phyloP scores from a whole-genome alignment of 495 filamentous ascomycete species.

The Lasiosphaeris hirsuta region DNA sequence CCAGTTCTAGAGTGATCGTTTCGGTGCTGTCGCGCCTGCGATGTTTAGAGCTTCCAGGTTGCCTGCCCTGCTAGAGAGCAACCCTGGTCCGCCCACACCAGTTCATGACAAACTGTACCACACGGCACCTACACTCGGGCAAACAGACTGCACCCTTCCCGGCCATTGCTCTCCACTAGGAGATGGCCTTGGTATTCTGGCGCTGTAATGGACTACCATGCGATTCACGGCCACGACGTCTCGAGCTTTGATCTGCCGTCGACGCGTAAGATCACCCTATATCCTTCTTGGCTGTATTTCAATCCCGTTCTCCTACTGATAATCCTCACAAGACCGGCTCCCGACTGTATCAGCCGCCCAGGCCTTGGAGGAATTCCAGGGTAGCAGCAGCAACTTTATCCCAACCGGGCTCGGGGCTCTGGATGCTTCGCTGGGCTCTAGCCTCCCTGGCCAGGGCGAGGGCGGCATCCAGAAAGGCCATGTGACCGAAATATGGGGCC shows the following conservation, averaged over 20 bases:
- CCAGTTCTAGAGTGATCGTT: neutral
- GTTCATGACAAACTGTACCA: too few species aligned
- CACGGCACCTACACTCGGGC: neutral
- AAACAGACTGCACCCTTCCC: neutral
- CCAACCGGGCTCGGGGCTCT: slow-evolving; percentile 64
- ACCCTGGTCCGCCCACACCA: neutral
- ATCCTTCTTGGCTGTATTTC: neutral
- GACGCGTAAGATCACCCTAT: slow-evolving; percentile 15
- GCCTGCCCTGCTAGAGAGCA: too few species aligned
- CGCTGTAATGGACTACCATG: slow-evolving; percentile 40
- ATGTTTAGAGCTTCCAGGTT: neutral
- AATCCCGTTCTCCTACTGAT: neutral
- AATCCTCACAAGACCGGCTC: slow-evolving; percentile 59
- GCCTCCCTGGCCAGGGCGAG: slow-evolving; percentile 15
- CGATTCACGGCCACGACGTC: slow-evolving; percentile 43
- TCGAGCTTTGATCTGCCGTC: slow-evolving; percentile 46
- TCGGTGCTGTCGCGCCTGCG: neutral
- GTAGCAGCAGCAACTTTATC: slow-evolving; percentile 46
- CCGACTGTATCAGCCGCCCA: slow-evolving; percentile 87
- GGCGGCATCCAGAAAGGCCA: slow-evolving; percentile 70
- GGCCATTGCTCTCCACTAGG: neutral
- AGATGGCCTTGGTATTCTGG: slow-evolving; percentile 6
- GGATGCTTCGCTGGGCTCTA: slow-evolving; percentile 39
- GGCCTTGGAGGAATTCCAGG: slow-evolving; percentile 63
- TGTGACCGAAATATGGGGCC: slow-evolving; percentile 86